A percentile compares a stretch with the other conserved stretches of the same genome.
Evolutionary conservation across 345 rosid genomes (phyloP).

Genomic region (Eucalyptus marginata): DNA sequence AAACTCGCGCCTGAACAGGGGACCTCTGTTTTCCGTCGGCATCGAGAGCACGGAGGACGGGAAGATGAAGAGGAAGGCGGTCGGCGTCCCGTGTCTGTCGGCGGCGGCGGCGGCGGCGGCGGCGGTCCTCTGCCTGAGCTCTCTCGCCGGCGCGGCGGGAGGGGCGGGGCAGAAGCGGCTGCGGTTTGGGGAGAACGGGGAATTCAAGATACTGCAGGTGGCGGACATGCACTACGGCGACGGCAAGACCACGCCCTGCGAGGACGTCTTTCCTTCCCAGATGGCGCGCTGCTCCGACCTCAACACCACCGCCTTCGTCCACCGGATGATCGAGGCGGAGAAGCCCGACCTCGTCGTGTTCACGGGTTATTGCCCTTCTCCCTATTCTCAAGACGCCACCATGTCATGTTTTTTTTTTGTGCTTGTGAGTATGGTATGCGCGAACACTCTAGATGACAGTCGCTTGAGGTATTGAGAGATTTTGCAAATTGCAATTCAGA

Average conservation of each 20-base stretch:
- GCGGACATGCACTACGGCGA: slow-evolving; percentile 89
- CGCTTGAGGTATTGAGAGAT: neutral
- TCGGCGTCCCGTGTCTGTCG: neutral
- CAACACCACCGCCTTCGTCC: slow-evolving; percentile 72
- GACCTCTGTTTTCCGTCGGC: neutral
- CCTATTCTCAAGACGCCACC: neutral
- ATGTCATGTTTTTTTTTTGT: neutral
- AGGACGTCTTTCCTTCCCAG: slow-evolving; percentile 41
- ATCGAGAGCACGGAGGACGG: neutral
- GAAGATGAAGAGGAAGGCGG: neutral
- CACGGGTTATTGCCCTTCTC: slow-evolving; percentile 35
- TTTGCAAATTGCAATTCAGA: neutral
- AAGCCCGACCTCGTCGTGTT: slow-evolving; percentile 78
- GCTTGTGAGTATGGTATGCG: neutral
- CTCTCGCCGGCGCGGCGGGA: neutral
- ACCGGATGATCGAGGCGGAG: slow-evolving; percentile 67
- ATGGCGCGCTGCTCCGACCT: slow-evolving; percentile 56
- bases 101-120: neutral
- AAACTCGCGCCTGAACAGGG: neutral
- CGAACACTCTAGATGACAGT: neutral
- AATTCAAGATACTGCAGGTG: slow-evolving; percentile 81
- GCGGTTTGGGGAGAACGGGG: slow-evolving; percentile 38
- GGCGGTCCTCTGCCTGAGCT: neutral
- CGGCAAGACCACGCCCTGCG: slow-evolving; percentile 48
- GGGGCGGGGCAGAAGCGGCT: slow-evolving; percentile 5